These are phyloP conservation scores for Circinella minor DNA, from an alignment of 371 early-diverging fungal genomes.

Conservation along the genomic window DNA sequence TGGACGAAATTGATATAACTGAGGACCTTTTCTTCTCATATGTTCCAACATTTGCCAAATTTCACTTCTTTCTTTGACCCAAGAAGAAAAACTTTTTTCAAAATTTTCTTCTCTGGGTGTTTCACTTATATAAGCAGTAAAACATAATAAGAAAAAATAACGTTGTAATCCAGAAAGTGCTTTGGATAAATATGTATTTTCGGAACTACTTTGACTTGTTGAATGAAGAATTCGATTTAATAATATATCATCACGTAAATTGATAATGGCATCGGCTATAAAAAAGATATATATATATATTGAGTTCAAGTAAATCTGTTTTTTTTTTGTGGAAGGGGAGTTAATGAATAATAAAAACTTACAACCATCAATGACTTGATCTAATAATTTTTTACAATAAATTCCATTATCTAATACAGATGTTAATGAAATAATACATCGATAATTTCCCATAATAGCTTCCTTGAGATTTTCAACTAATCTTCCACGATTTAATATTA, in stretches of 20 bases:
- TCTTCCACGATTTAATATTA: slow-evolving; percentile 59
- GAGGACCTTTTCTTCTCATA: slow-evolving; percentile 55
- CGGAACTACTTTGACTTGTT: slow-evolving; percentile 19
- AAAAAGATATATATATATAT: no score
- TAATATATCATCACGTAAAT: slow-evolving; percentile 68
- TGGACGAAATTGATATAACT: slow-evolving; percentile 66
- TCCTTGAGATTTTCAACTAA: slow-evolving; percentile 62
- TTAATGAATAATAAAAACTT: no score
- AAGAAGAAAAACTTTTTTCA: slow-evolving; percentile 52
- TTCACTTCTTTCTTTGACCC: slow-evolving; percentile 63
- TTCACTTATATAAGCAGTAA: slow-evolving; percentile 65
- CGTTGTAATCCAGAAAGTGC: slow-evolving; percentile 68
- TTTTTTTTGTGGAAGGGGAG: no score
- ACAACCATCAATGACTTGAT: slow-evolving; percentile 66
- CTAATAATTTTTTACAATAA: slow-evolving; percentile 57
- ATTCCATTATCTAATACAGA: slow-evolving; percentile 60
- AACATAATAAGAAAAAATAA: slow-evolving; percentile 68
- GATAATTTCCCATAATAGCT: slow-evolving; percentile 72
- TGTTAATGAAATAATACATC: slow-evolving; percentile 54
- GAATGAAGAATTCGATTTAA: slow-evolving; percentile 65
- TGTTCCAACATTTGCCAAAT: slow-evolving; percentile 65
- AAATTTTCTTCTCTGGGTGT: slow-evolving; percentile 41
- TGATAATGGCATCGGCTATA: slow-evolving; percentile 64
- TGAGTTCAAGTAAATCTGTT: no score
- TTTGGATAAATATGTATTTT: slow-evolving; percentile 26